A percentile compares a stretch with the other conserved stretches of the same genome.
These are phyloP conservation scores for Hymenoscyphus occultus DNA, from an alignment of 2,329 filamentous ascomycete species.

Conservation along the genomic window DNA sequence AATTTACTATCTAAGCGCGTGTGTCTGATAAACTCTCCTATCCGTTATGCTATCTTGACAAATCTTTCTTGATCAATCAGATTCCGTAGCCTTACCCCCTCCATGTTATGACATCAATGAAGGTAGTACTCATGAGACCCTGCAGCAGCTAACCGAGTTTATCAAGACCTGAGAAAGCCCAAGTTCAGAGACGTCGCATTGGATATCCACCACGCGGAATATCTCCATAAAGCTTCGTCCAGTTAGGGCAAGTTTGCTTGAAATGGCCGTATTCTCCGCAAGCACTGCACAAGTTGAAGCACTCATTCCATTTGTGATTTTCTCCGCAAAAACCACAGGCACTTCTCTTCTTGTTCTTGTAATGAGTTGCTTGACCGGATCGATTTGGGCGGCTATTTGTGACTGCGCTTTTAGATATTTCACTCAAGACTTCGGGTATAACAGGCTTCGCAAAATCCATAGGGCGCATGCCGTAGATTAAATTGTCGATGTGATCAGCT, in stretches of 20 bases:
- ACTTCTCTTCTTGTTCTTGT: background rate
- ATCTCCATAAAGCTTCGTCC: background rate
- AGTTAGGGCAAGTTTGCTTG: background rate
- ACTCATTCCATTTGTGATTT: conserved; percentile 10
- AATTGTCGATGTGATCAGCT: no score
- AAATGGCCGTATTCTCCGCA: conserved; percentile 7
- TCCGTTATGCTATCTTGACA: no score
- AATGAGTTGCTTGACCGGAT: background rate
- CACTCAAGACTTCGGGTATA: background rate
- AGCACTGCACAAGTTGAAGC: conserved; percentile 7
- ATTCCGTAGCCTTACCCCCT: no score
- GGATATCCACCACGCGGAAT: no score
- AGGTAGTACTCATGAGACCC: no score
- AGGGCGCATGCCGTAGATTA: background rate
- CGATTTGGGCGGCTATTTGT: background rate
- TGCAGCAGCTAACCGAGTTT: no score
- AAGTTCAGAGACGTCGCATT: no score
- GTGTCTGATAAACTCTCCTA: no score
- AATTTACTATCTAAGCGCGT: no score
- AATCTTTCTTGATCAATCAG: no score
- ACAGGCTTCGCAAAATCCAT: background rate
- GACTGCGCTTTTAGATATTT: background rate
- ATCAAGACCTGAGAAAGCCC: no score
- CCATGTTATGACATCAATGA: no score
- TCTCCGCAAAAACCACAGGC: conserved; percentile 10